phyloP scores from a whole-genome alignment of 73 alveolate species.

The Paraurostyla sp. region DNA sequence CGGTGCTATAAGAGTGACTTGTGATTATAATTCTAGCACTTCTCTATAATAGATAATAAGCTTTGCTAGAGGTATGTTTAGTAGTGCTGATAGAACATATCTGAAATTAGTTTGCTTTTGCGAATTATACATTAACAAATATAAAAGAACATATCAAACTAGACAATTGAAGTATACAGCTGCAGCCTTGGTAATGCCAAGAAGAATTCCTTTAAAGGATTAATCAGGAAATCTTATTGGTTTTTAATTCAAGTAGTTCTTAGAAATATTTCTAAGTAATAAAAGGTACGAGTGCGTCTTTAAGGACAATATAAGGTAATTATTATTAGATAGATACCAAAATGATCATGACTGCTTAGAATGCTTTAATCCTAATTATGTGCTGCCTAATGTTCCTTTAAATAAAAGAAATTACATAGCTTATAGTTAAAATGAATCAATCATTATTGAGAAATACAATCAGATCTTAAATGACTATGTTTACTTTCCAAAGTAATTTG shows the following conservation, averaged over 20 bases:
- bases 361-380: conserved; percentile 32
- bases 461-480: background rate
- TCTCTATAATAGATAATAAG: too few relatives aligned
- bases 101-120: too few relatives aligned
- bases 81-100: too few relatives aligned
- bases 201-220: background rate
- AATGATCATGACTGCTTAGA: conserved; percentile 1
- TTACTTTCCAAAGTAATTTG: background rate
- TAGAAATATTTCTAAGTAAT: background rate
- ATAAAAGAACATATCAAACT: too few relatives aligned
- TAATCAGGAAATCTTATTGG: background rate
- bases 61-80: too few relatives aligned
- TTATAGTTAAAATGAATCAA: background rate
- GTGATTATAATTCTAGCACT: too few relatives aligned
- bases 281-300: background rate
- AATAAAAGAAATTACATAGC: background rate
- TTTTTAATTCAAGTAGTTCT: background rate
- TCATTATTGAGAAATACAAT: background rate
- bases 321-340: background rate
- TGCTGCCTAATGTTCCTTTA: background rate
- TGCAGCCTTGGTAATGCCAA: conserved; percentile 31
- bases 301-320: background rate
- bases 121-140: too few relatives aligned
- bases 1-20: too few relatives aligned
- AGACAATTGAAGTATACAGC: too few relatives aligned